Evolutionary conservation across 2,329 filamentous ascomycete genomes (phyloP), one percentile per base, ranked within the genome.

Genomic region (Cercospora nicotianae): DNA sequence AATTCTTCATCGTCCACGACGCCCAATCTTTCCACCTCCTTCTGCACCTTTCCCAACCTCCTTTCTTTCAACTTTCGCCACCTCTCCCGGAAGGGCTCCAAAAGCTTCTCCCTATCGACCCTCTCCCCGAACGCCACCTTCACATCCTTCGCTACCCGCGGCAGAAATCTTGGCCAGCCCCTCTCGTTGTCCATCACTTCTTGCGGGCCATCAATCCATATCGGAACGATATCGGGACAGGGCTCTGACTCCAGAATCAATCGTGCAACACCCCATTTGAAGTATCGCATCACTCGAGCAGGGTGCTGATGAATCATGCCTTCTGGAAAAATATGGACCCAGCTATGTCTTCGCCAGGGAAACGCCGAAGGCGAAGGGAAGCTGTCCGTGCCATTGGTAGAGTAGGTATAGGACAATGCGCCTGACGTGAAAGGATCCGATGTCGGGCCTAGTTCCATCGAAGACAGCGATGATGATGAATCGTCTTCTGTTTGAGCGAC

Each of bases 251-350:
- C 95, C 58, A 99, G 87, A 67, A 99, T 95, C 67, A 98, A 85
- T 2, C 95, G 88, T 6, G 94, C 93, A 1, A 98, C 85, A 1
- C 95, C 95, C 95, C 95, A 99, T 83, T 97, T 97, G 87, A 98
- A 98, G 81, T 99, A 99, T 31, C 95, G 91, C 84, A 98, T 90
- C 7, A 90, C 88, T 74, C 89, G 88, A 51, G 89, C 83, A 1
- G 90, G 87, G 72, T 93, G 89, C 81, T 99, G 95, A 80, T 98
- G 94, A 57, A 97, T 93, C 79, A 91, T 93, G 59, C 93, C 95
- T 81, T 99, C 95, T 12, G 95, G 95, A 79, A 98, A 98, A 64
- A 98, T 90, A 79, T 99, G 95, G 3, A 99, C 84, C 95, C 95
- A 99, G 55, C 88, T 87, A 78, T 91, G 86, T 57, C 87, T 88